Evolutionary conservation across 2,329 filamentous ascomycete species (phyloP).

Genomic region (Teratosphaeria destructans): DNA sequence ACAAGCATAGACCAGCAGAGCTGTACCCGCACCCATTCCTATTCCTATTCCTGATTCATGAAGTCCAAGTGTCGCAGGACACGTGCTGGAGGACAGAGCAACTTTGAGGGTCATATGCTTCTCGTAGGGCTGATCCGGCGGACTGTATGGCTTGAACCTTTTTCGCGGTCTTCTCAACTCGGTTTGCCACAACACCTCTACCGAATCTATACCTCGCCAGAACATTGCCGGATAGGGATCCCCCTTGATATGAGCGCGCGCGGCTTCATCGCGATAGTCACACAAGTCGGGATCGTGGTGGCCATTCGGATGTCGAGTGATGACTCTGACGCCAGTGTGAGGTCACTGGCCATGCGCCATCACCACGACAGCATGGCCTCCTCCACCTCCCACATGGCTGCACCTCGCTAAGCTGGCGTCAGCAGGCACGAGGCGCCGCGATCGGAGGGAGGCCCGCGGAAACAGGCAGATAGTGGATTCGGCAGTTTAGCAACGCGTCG

Average conservation of each 20-base stretch:
- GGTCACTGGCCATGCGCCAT: neutral
- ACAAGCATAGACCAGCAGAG: neutral
- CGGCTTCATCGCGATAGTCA: neutral
- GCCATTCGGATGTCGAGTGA: neutral
- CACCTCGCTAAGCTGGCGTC: neutral
- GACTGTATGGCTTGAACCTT: neutral
- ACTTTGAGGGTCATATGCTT: neutral
- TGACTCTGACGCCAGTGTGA: neutral
- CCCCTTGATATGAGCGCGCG: neutral
- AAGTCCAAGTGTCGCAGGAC: neutral
- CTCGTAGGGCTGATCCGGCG: neutral
- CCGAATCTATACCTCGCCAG: neutral
- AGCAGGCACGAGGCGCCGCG: neutral
- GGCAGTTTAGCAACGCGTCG: neutral
- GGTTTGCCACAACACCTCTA: neutral
- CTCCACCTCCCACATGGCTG: neutral
- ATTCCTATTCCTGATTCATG: too few relatives aligned
- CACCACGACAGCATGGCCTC: neutral
- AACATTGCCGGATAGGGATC: neutral
- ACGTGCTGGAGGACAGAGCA: neutral
- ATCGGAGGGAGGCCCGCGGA: neutral
- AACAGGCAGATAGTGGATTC: neutral
- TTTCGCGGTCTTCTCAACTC: neutral
- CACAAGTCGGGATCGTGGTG: neutral
- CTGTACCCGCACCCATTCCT: too few relatives aligned